phyloP scores from a whole-genome alignment of 2,329 filamentous ascomycete species.

The Neonectria punicea region DNA sequence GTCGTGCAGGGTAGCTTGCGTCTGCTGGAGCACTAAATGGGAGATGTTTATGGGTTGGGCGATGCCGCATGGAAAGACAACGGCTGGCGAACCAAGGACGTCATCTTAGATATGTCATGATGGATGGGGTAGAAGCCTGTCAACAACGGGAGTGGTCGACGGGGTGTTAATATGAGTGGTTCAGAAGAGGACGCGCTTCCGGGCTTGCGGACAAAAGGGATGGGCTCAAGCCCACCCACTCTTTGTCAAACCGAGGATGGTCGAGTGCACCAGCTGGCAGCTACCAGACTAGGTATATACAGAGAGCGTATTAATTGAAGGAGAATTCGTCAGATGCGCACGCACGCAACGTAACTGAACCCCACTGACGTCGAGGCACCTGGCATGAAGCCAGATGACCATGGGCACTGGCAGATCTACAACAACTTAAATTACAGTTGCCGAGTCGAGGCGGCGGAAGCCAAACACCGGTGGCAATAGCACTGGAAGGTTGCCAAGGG shows the following conservation, averaged over 20 bases:
- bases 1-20: slow-evolving; percentile 97
- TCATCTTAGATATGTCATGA: slow-evolving; percentile 24
- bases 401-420: neutral
- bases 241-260: neutral
- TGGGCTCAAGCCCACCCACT: neutral
- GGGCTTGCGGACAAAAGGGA: slow-evolving; percentile 6
- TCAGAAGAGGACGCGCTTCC: slow-evolving; percentile 8
- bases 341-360: neutral
- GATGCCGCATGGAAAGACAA: slow-evolving; percentile 1
- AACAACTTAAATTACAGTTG: neutral
- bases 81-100: neutral
- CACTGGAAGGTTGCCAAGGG: neutral
- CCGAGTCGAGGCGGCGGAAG: neutral
- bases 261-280: neutral
- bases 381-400: neutral
- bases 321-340: neutral
- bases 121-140: neutral
- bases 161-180: slow-evolving; percentile 17
- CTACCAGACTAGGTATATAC: neutral
- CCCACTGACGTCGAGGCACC: neutral
- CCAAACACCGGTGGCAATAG: neutral
- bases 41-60: neutral
- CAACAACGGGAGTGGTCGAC: neutral
- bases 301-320: neutral
- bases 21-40: slow-evolving; percentile 70